A percentile compares a stretch with the other conserved stretches of the same genome.
Conservation (phyloP, 2,329 filamentous ascomycete genomes). For the Alternaria sp. region DNA sequence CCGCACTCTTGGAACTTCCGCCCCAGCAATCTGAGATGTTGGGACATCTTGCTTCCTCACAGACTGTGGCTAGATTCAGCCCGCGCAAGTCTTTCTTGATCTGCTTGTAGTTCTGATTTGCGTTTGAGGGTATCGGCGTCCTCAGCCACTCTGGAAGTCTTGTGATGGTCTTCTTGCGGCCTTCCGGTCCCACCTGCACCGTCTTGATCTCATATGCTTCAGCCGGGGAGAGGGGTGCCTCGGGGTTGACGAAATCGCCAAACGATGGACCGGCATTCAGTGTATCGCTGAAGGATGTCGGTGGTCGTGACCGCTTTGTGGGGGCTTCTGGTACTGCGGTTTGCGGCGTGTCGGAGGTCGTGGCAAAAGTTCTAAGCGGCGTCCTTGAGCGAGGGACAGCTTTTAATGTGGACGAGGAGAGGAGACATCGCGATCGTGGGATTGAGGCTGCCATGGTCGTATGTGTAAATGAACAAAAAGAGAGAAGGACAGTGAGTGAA, state of each 20-base stretch:
- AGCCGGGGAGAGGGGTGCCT: constrained; percentile 50
- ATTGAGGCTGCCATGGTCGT: constrained; percentile 41
- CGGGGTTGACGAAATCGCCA: constrained; percentile 64
- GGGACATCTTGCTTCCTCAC: constrained; percentile 95
- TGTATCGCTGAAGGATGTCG: constrained; percentile 66
- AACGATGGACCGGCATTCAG: constrained; percentile 71
- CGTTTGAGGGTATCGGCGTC: constrained; percentile 86
- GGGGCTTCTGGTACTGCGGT: constrained; percentile 26
- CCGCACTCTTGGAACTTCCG: constrained; percentile 82
- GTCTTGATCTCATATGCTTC: constrained; percentile 68
- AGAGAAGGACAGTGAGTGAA: neutral
- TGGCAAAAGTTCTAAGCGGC: constrained; percentile 42
- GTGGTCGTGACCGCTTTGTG: constrained; percentile 46
- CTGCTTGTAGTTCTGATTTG: constrained; percentile 85
- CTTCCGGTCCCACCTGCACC: constrained; percentile 65
- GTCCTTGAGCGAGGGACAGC: constrained; percentile 22
- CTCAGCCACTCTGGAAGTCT: constrained; percentile 94
- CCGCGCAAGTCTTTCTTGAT: constrained; percentile 94
- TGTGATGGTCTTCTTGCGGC: constrained; percentile 69
- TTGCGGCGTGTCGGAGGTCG: constrained; percentile 36
- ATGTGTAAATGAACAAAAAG: neutral
- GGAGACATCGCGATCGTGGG: constrained; percentile 41
- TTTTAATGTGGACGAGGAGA: constrained; percentile 27
- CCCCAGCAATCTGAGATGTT: constrained; percentile 99
- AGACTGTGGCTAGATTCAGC: constrained; percentile 90